Evolutionary conservation across 257 asterid genomes (phyloP), one percentile per base, ranked within the genome.

Genomic region (Solanum peruvianum): DNA sequence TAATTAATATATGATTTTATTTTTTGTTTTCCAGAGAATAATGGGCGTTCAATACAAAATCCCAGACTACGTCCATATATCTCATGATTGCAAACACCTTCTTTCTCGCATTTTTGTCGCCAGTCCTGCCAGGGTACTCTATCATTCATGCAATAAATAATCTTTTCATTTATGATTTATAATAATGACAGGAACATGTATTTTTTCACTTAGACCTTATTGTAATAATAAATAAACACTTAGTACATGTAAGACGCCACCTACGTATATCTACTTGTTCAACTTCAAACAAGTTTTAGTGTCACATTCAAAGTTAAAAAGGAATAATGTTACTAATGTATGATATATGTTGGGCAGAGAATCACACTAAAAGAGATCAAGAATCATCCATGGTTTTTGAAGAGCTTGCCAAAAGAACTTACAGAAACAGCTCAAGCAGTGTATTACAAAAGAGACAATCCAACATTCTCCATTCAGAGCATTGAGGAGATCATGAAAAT

Each of bases 401-500:
- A 94, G 91, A 93, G 93, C 86, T 88, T 94, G 88, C 98, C 97
- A 11, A 93, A 82, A 70, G 98, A 93, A 69, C 94, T 94, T 2
- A 78, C 93, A 1, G 96, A 94, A 83, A 27, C 91, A 11, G 91
- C 90, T 71, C 98, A 94, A 91, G 94, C 93, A 47, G 76, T 89
- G 1, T 92, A 94, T 83, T 93, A 91, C 89, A 90, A 88, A 87
- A 93, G 52, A 86, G 93, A 93, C 47, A 86, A 91, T 81, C 92
- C 98, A 8, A 89, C 90, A 89, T 91, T 92, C 83, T 91, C 97
- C 67, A 94, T 92, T 87, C 97, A 94, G 35, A 93, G 89, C 86
- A 73, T 89, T 33, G 97, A 94, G 4, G 96, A 93, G 87, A 94
- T 94, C 83, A 94, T 94, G 98, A 92, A 94, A 82, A 93, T 94